Evolutionary conservation across 176 grass and related monocot genomes (phyloP).

Genomic region (Bromus sterilis): DNA sequence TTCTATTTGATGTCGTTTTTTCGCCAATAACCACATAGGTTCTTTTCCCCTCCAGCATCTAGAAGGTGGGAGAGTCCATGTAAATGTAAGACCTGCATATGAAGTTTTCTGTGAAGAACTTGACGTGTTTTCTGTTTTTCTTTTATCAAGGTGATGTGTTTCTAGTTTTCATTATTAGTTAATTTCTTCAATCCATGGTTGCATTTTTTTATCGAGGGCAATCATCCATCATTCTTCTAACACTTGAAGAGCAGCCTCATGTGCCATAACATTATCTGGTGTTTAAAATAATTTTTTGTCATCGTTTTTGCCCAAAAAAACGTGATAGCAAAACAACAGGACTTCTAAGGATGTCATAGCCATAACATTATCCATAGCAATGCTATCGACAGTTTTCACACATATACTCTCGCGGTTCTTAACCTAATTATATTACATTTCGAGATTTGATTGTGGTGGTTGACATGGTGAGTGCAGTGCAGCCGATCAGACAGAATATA

Average conservation of each 20-base stretch:
- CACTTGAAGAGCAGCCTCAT: neutral
- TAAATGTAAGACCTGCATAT: neutral
- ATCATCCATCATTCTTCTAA: neutral
- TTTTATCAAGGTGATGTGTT: neutral
- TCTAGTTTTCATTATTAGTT: neutral
- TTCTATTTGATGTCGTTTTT: neutral
- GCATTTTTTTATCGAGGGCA: too few relatives aligned
- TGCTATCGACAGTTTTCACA: neutral
- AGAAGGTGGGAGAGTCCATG: neutral
- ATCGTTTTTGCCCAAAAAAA: too few relatives aligned
- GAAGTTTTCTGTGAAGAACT: neutral
- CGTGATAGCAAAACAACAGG: too few relatives aligned
- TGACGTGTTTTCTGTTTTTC: neutral
- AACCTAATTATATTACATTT: neutral
- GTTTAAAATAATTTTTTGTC: too few relatives aligned
- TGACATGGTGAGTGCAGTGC: neutral
- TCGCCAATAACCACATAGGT: neutral
- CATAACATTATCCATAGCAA: too few relatives aligned
- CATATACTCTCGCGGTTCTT: neutral
- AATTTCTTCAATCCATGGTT: neutral
- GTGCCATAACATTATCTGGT: too few relatives aligned
- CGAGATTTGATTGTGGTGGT: neutral
- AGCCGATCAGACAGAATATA: neutral
- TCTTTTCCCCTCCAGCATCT: neutral
- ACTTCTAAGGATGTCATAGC: too few relatives aligned